Evolutionary conservation across 2,329 filamentous ascomycete genomes (phyloP).

Genomic region (Microcyclospora pomicola): DNA sequence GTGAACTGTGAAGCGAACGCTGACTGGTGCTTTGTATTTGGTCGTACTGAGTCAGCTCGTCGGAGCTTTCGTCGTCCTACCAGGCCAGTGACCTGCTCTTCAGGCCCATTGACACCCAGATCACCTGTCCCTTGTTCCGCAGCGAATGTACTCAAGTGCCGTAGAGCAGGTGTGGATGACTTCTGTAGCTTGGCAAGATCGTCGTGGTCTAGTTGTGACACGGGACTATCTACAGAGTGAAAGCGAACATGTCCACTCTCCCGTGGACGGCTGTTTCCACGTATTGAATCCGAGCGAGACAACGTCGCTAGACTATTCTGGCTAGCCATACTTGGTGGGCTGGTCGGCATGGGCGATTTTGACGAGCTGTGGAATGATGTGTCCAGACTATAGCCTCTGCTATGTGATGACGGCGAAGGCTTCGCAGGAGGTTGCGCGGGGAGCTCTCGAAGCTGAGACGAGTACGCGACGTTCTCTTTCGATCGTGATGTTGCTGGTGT

Average conservation of each 20-base stretch:
- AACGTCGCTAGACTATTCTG: constrained; percentile 22
- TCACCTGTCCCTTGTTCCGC: constrained; percentile 62
- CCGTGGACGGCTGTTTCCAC: constrained; percentile 20
- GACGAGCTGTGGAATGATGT: constrained; percentile 4
- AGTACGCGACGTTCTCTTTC: constrained; percentile 16
- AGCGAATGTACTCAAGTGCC: constrained; percentile 68
- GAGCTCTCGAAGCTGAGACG: constrained; percentile 9
- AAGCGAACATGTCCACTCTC: constrained; percentile 21
- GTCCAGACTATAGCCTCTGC: constrained; percentile 13
- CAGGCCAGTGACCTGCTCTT: constrained; percentile 77
- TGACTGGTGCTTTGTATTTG: constrained; percentile 34
- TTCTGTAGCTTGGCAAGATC: constrained; percentile 73
- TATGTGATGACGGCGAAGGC: constrained; percentile 10
- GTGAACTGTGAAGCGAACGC: constrained; percentile 21
- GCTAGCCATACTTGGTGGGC: constrained; percentile 15
- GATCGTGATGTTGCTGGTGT: constrained; percentile 6
- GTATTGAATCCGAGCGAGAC: constrained; percentile 24
- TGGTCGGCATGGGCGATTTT: constrained; percentile 7
- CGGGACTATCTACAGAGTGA: constrained; percentile 13
- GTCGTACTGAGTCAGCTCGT: constrained; percentile 41
- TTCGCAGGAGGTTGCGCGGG: constrained; percentile 9
- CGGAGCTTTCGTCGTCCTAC: constrained; percentile 75
- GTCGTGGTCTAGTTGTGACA: constrained; percentile 21
- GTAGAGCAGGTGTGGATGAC: constrained; percentile 79
- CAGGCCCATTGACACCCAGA: constrained; percentile 61